A percentile compares a stretch with the other conserved stretches of the same genome.
Conservation (phyloP, 192 early-diverging fungal species). For the Coemansia sp. region DNA sequence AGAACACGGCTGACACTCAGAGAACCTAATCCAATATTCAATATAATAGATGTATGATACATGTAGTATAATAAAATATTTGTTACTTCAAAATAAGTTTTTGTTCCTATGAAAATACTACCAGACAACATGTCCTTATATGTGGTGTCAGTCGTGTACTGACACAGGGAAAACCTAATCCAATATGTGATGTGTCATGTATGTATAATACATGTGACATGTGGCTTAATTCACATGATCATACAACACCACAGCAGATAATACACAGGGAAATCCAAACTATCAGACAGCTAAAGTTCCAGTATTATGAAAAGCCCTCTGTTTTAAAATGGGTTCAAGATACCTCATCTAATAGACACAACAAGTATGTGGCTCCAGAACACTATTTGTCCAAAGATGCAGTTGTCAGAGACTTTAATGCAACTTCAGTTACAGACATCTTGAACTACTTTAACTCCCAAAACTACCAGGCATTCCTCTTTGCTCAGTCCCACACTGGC, state of each 20-base stretch:
- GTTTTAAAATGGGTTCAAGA: background rate
- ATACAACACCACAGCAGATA: slow-evolving; percentile 31
- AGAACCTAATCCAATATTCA: no score
- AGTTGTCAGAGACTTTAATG: background rate
- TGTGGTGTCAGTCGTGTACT: no score
- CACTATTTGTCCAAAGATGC: background rate
- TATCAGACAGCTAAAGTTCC: background rate
- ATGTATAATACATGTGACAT: no score
- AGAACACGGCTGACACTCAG: no score
- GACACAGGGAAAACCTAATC: no score
- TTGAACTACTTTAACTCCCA: background rate
- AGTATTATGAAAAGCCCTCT: background rate
- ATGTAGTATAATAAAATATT: no score
- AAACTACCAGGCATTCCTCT: background rate
- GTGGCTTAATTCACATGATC: no score
- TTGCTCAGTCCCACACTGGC: background rate
- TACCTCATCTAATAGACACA: background rate
- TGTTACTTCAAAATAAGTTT: no score
- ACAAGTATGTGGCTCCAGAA: background rate
- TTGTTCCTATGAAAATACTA: no score
- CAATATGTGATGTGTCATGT: no score
- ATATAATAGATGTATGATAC: no score
- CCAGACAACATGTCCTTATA: no score
- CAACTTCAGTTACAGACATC: background rate
- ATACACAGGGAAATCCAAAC: background rate